A percentile compares a stretch with the other conserved stretches of the same genome.
Conservation (phyloP, 2,329 filamentous ascomycete species). For the Fusarium caatingaense region DNA sequence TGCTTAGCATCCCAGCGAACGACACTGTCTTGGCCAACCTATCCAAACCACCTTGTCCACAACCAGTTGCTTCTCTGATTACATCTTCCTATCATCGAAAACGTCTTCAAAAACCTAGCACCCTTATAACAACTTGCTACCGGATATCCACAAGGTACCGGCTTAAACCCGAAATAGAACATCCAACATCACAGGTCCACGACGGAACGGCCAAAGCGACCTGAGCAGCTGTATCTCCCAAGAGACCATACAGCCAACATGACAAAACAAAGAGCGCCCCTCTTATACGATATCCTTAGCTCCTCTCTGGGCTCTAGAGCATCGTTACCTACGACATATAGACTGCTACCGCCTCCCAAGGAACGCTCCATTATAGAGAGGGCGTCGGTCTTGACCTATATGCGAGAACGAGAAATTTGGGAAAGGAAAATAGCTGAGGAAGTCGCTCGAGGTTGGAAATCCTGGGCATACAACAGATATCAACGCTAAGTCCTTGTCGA, state of each 20-base stretch:
- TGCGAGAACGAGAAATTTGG: not conserved
- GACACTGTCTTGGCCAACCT: not conserved
- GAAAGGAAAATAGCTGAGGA: not conserved
- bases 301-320: not conserved
- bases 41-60: not conserved
- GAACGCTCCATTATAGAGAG: not conserved
- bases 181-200: not conserved
- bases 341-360: not conserved
- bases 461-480: not conserved
- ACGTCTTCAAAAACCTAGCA: not conserved
- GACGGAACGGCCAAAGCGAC: not conserved
- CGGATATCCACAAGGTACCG: not conserved
- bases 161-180: not conserved
- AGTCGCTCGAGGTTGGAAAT: not conserved
- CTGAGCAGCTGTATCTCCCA: not conserved
- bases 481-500: not conserved
- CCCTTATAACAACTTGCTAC: not conserved
- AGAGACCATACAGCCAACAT: not conserved
- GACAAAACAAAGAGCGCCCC: not conserved
- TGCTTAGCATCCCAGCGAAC: not conserved
- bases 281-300: not conserved
- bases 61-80: not conserved
- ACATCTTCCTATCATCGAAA: not conserved
- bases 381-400: not conserved
- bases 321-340: not conserved